Conservation (phyloP, 495 filamentous ascomycete genomes). For the Pyrenula aspistea region DNA sequence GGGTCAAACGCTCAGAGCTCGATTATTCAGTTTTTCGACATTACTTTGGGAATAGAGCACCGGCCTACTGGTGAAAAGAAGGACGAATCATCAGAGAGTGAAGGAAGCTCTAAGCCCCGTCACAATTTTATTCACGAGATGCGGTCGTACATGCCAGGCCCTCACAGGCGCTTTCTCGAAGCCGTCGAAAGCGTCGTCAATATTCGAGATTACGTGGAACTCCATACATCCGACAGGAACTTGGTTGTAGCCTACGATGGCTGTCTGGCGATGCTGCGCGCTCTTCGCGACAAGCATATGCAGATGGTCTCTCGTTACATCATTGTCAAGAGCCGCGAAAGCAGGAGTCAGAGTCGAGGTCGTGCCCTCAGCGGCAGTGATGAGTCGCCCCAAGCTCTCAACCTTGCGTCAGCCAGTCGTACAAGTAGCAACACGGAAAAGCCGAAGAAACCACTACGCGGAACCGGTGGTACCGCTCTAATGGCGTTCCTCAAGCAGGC, state of each 20-base stretch:
- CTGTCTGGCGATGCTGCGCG: slow-evolving; percentile 80
- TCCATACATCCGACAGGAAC: slow-evolving; percentile 42
- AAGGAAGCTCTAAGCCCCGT: slow-evolving; percentile 43
- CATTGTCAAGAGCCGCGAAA: slow-evolving; percentile 43
- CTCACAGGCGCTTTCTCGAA: slow-evolving; percentile 78
- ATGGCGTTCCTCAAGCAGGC: slow-evolving; percentile 94
- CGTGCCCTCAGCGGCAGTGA: slow-evolving; percentile 27
- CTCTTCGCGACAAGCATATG: slow-evolving; percentile 87
- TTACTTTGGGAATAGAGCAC: slow-evolving; percentile 84
- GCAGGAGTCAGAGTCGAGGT: slow-evolving; percentile 30
- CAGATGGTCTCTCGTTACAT: slow-evolving; percentile 96
- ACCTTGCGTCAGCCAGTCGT: slow-evolving; percentile 52
- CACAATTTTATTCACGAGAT: slow-evolving; percentile 95
- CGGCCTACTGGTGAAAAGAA: slow-evolving; percentile 70
- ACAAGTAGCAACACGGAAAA: slow-evolving; percentile 28
- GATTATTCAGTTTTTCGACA: slow-evolving; percentile 88
- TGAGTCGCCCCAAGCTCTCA: slow-evolving; percentile 21
- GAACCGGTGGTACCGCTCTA: slow-evolving; percentile 84
- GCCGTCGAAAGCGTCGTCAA: slow-evolving; percentile 74
- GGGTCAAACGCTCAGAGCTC: slow-evolving; percentile 95
- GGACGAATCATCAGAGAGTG: slow-evolving; percentile 18
- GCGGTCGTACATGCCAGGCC: slow-evolving; percentile 91
- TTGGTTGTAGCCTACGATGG: slow-evolving; percentile 80
- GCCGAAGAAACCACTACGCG: slow-evolving; percentile 53
- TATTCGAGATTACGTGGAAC: slow-evolving; percentile 73